Percentiles rank a stretch among this genome's conserved stretches.
phyloP scores from a whole-genome alignment of 257 asterid species.

The Ligustrum vulgare region DNA sequence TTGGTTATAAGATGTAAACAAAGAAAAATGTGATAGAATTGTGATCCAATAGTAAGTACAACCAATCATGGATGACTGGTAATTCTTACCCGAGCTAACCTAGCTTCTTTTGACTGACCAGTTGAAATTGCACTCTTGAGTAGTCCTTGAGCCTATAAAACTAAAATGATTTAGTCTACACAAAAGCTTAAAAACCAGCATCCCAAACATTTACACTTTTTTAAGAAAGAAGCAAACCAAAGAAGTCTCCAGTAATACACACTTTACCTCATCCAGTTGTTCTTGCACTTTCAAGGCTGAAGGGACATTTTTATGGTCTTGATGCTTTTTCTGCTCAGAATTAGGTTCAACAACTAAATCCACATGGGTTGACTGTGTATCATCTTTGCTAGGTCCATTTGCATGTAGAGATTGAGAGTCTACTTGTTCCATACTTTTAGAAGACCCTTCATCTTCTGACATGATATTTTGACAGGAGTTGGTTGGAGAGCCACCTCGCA shows the following conservation, averaged over 20 bases:
- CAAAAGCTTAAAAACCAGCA: constrained; percentile 18
- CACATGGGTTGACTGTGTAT: constrained; percentile 37
- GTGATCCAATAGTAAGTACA: constrained; percentile 10
- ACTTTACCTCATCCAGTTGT: constrained; percentile 86
- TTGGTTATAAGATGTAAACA: neutral
- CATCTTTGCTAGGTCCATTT: constrained; percentile 41
- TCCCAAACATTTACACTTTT: constrained; percentile 21
- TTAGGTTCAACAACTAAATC: constrained; percentile 46
- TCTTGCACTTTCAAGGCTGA: constrained; percentile 71
- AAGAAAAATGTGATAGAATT: constrained; percentile 3
- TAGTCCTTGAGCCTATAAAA: constrained; percentile 91
- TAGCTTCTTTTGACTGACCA: constrained; percentile 98
- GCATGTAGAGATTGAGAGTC: constrained; percentile 44
- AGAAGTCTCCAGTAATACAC: constrained; percentile 15
- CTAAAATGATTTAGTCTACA: constrained; percentile 32
- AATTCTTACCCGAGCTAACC: constrained; percentile 84
- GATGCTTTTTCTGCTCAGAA: constrained; percentile 48
- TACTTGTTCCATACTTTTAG: constrained; percentile 35
- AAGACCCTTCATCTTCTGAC: constrained; percentile 40
- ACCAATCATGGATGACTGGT: constrained; percentile 20
- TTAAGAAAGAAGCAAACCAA: constrained; percentile 18
- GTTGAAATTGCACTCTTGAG: constrained; percentile 81
- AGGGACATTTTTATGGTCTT: constrained; percentile 45
- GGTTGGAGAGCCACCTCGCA: constrained; percentile 37
- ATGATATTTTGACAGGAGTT: constrained; percentile 46